A percentile compares a stretch with the other conserved stretches of the same genome.
Evolutionary conservation across 1,284 basidiomycete species (phyloP).

Genomic region (Peniophora sp.): DNA sequence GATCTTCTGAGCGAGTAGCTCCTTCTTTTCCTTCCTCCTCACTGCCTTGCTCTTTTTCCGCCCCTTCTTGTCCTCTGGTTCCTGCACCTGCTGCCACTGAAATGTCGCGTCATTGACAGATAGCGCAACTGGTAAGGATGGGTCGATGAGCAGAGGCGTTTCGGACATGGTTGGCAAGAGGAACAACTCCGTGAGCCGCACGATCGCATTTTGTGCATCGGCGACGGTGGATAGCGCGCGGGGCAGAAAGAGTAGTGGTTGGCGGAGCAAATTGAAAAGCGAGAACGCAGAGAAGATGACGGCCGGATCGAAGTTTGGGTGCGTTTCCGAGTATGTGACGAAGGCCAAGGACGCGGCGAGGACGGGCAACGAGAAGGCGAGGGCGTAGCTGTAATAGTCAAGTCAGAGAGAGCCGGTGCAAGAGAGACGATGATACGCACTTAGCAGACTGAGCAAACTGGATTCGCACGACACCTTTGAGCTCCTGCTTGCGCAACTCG

Average conservation of each 20-base stretch:
- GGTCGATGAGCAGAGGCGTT: slow-evolving; percentile 35
- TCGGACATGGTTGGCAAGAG: slow-evolving; percentile 46
- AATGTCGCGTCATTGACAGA: slow-evolving; percentile 50
- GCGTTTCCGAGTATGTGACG: slow-evolving; percentile 57
- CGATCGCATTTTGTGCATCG: slow-evolving; percentile 57
- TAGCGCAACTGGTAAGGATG: slow-evolving; percentile 39
- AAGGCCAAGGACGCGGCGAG: slow-evolving; percentile 73
- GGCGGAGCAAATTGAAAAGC: slow-evolving; percentile 42
- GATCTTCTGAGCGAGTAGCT: too few relatives aligned
- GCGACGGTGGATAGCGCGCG: slow-evolving; percentile 56
- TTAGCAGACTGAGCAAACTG: slow-evolving; percentile 56
- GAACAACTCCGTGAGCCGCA: slow-evolving; percentile 48
- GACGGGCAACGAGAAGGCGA: slow-evolving; percentile 51
- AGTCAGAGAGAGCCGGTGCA: slow-evolving; percentile 1
- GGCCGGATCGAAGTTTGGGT: slow-evolving; percentile 49
- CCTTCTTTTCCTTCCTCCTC: slow-evolving; percentile 13
- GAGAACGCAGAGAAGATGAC: slow-evolving; percentile 66
- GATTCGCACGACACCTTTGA: slow-evolving; percentile 48
- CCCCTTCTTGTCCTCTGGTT: background rate
- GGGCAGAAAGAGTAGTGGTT: slow-evolving; percentile 65
- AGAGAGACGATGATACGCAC: slow-evolving; percentile 25
- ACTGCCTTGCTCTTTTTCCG: slow-evolving; percentile 14
- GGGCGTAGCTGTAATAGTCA: slow-evolving; percentile 32
- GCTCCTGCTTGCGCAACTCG: slow-evolving; percentile 44
- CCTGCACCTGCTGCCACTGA: slow-evolving; percentile 45